Evolutionary conservation across 768 basidiomycete species (phyloP).

Genomic region (Auricularia sp.): DNA sequence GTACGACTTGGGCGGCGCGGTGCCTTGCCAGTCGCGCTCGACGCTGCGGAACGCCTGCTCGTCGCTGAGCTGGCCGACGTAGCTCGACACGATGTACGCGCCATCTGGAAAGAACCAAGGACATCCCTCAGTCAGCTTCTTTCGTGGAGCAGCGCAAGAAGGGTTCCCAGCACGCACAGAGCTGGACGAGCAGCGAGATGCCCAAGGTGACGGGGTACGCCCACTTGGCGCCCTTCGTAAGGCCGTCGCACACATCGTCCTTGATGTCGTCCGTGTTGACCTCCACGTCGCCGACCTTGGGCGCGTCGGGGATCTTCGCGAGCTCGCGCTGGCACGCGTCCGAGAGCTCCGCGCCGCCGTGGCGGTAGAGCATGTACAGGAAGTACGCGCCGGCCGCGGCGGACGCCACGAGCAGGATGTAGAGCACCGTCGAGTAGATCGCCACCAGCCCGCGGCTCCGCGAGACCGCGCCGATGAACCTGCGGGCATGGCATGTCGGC

Average conservation of each 20-base stretch:
- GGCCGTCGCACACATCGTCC: constrained; percentile 32
- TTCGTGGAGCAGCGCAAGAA: too few relatives aligned
- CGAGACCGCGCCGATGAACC: constrained; percentile 52
- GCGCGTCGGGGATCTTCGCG: constrained; percentile 21
- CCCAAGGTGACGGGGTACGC: constrained; percentile 9
- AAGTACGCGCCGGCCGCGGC: constrained; percentile 42
- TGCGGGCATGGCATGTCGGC: constrained; percentile 16
- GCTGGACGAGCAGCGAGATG: constrained; percentile 38
- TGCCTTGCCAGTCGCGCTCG: background rate
- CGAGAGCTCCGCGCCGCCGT: constrained; percentile 31
- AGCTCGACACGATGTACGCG: constrained; percentile 41
- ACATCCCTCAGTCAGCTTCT: too few relatives aligned
- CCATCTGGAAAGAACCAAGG: too few relatives aligned
- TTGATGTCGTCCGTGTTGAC: constrained; percentile 12
- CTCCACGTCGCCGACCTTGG: constrained; percentile 31
- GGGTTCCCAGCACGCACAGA: constrained; percentile 35
- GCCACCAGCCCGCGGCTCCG: constrained; percentile 52
- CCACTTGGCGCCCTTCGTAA: constrained; percentile 5
- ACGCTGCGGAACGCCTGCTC: constrained; percentile 22
- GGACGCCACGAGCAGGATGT: constrained; percentile 48
- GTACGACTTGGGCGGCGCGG: background rate
- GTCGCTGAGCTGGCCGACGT: constrained; percentile 43
- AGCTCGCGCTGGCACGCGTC: constrained; percentile 38
- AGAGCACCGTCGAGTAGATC: constrained; percentile 46
- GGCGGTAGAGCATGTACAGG: constrained; percentile 37